Base-by-base conservation (phyloP, 176 grass and related monocot species). In the Carex kokanica region DNA sequence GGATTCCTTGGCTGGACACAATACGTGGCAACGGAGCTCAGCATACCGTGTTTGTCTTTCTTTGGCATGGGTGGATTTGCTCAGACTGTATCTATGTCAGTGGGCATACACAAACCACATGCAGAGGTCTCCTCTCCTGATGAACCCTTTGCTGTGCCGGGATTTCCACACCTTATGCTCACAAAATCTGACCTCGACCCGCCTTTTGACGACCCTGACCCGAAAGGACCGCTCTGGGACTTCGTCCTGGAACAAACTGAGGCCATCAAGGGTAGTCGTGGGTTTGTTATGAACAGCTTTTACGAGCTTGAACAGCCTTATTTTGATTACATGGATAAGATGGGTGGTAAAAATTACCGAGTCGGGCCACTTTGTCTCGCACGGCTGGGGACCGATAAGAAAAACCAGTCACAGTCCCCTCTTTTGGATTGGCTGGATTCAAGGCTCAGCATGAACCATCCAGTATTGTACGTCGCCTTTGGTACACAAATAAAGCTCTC, bases 391-490 rank as follows among this genome's bases (percentile, higher is more conserved):
- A 0, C 36, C 0, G 8, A 9, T 2, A 71, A 88, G 43, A 73
- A 51, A 49, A 70, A 3, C 7, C 11, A 5, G 6, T 16, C 38
- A 31, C 61, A 3, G n/a, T 83, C 58, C 8, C 10, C 1, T 0
- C 7, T 79, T 0, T 10, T 90, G 0, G 59, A 74, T 1, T 91
- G 90, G 92, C 81, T 92, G 0, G 88, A 94, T 54, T 60, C 80
- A 1, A 71, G 84, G 80, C 69, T 91, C 8, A 65, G 69, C 57
- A 36, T 69, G 80, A 64, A 67, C 62, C 80, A 75, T 2, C 89
- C 87, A 1, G 90, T 94, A 20, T 65, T 94, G 16, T 90, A 94
- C 3, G 56, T 91, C 0, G 79, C 92, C 0, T 94, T 91, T 52
- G 92, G 92, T n/a, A 84, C 90, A 4, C 92, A 94, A 9, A 79